Evolutionary conservation across 352 stramenopile species (phyloP), one percentile per base, ranked within the genome.

Genomic region (Elongisporangium undulatum): DNA sequence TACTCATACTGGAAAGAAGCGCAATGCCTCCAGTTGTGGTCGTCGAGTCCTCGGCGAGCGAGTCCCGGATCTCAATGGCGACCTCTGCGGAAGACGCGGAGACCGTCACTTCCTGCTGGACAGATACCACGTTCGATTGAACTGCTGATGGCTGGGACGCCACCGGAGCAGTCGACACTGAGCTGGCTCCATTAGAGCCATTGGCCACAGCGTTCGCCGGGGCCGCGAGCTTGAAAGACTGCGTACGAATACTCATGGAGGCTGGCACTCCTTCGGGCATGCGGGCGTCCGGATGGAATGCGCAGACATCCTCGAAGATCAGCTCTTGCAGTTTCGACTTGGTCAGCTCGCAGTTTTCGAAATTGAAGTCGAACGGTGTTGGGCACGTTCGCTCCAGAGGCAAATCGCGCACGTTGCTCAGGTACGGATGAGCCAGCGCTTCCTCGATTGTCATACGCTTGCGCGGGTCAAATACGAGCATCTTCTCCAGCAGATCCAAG

Each of bases 391-490:
- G 87, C 57, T 95, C 86, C 21, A 90, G 65, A 2, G 74, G 77
- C 53, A 68, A 65, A 55, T 95, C 86, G 22, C 87, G 82, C 59
- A 96, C 85, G 6, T 85, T 58, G 54, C 69, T 80, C 66, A 96
- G 67, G 54, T 94, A 95, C 34, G 85, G 83, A 58, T 95, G 87
- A 23, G 77, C 80, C 5, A 95, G 67, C 8, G 85, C 85, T 38
- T 94, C 74, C 3, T 81, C 71, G 57, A 94, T 90, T 41, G 83
- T 90, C 55, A 94, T 91, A 57, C 85, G 80, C 61, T 88, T 95
- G 21, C 77, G 72, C 13, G 95, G 95, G 67, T 98, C 91, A 34
- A 98, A 98, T 10, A 91, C 73, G 10, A 98, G 80, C 89, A 98
- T 97, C 55, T 92, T 90, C 55, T 97, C 77, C 4, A 98, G 75